Base-by-base conservation (phyloP, 768 basidiomycete genomes). In the Cystobasidiopsis lactophilus region DNA sequence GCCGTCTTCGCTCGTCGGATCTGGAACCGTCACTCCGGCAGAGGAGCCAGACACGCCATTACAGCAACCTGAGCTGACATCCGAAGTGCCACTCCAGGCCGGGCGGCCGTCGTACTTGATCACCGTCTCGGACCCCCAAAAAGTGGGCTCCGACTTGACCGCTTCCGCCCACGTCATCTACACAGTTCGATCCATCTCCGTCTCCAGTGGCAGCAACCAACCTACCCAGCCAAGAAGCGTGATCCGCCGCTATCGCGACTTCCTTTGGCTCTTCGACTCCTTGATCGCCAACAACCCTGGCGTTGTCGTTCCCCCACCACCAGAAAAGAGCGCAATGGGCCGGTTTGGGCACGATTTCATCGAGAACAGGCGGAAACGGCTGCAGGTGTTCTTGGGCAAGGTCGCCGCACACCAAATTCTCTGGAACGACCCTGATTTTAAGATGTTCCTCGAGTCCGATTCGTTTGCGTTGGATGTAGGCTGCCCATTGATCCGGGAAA, bases 241-340 rank as follows among this genome's bases (percentile, higher is more conserved):
- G 49, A 77, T 98, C 1, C 76, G 93, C n/a, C 79, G 93, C 30
- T 98, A 93, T 67, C 86, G 85, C 5, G 91, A 98, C 67, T 98
- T 96, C 62, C 74, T 95, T 19, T 96, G 93, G 93, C 68, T 98
- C 1, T 93, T 84, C 66, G 85, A 88, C 62, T 77, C 80, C 0
- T 74, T 98, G 1, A 79, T 78, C 0, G 65, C 68, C 59, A 95
- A 95, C 67, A 96, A 96, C 63, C 89, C 91, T 2, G 93, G 93
- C 9, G 88, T 96, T 2, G 81, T 96, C 37, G 86, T 98, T 0
- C 93, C 93, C 7, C 91, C 91, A 0, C 83, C 82, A 4, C 93
- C 93, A 0, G 93, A 91, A 66, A 98, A 98, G 72, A 85, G 81
- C 56, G 70, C 85, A 0, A 84, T 93, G 60, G 86, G 85, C 5